Evolutionary conservation across 2,329 filamentous ascomycete species (phyloP), one percentile per base, ranked within the genome.

Genomic region (Aspergillus niger): DNA sequence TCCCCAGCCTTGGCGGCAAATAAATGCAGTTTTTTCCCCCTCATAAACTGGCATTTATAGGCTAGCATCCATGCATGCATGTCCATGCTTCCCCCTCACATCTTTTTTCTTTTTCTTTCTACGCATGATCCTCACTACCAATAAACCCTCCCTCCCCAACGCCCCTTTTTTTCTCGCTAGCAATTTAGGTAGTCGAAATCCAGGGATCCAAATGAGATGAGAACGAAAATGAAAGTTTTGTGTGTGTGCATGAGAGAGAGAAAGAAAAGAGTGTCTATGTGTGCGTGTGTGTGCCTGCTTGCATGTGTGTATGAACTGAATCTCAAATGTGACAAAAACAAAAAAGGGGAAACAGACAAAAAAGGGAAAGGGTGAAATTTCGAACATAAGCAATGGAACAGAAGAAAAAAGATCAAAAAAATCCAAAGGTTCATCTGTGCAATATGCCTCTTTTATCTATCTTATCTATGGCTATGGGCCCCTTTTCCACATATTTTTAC

Each of bases 1-100:
- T 79, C 74, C 77, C 77, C 68, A 76, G 70, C 70, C 75, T 79
- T 64, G 77, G 77, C 63, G 69, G 67, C 66, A 77, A 77, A 73
- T 77, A 69, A 67, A 61, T 57, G 41, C 56, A 36, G 32, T 36
- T 36, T 36, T 30, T 30, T 4, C 28, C 32, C 32, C 32, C 32
- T 36, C 11, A 15, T 13, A 13, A 36, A 15, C 32, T 5, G 13
- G 32, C 32, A 36, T 36, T 36, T 36, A 36, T 36, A 36, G 32
- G 32, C 32, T 36, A 36, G 32, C 32, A 48, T 30, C 60, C 52
- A 54, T 47, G 50, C 44, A 20, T 32, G 11, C 30, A 38, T 20
- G 30, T 8, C 28, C 30, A 52, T 24, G 22, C 24, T 30, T 5
- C 28, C 10, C 28, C 8, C 32, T 13, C 32, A 36, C 32, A 20